Evolutionary conservation across 148 eudicot species (phyloP).

Genomic region (Fallopia convolvulus): DNA sequence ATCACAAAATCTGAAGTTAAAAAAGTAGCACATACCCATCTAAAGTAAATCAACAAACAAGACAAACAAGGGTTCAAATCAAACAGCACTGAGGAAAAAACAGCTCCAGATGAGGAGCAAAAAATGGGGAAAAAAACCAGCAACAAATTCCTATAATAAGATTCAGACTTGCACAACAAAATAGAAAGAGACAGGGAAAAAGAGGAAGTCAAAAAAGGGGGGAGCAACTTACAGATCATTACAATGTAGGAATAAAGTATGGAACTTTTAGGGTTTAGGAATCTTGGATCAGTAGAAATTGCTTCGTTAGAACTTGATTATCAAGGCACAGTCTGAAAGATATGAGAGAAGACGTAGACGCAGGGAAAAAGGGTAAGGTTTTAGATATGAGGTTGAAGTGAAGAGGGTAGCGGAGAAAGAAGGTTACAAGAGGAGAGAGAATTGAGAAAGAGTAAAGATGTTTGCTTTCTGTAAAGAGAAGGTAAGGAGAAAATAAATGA

Average conservation of each 20-base stretch:
- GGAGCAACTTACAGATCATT: constrained; percentile 50
- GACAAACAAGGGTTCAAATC: constrained; percentile 12
- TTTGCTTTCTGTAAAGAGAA: constrained; percentile 17
- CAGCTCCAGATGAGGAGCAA: neutral
- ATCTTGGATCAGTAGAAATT: constrained; percentile 18
- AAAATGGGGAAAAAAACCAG: neutral
- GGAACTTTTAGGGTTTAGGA: constrained; percentile 18
- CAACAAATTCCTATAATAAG: constrained; percentile 18
- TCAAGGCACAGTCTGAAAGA: constrained; percentile 14
- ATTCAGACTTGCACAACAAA: neutral
- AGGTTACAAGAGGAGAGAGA: constrained; percentile 3
- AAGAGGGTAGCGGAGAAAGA: constrained; percentile 15
- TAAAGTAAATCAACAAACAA: constrained; percentile 8
- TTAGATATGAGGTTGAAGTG: constrained; percentile 1
- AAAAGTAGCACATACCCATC: constrained; percentile 11
- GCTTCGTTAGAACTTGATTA: constrained; percentile 11
- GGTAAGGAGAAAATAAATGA: constrained; percentile 12
- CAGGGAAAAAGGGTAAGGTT: constrained; percentile 11
- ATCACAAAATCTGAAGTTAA: constrained; percentile 3
- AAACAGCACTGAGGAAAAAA: neutral
- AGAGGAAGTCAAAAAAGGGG: constrained; percentile 12
- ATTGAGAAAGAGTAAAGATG: constrained; percentile 18
- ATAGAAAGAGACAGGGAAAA: neutral
- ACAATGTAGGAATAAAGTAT: constrained; percentile 19
- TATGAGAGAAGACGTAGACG: constrained; percentile 12